These are phyloP conservation scores for Sporisorium scitamineum DNA, from an alignment of 1,284 basidiomycete genomes.

Conservation along the genomic window DNA sequence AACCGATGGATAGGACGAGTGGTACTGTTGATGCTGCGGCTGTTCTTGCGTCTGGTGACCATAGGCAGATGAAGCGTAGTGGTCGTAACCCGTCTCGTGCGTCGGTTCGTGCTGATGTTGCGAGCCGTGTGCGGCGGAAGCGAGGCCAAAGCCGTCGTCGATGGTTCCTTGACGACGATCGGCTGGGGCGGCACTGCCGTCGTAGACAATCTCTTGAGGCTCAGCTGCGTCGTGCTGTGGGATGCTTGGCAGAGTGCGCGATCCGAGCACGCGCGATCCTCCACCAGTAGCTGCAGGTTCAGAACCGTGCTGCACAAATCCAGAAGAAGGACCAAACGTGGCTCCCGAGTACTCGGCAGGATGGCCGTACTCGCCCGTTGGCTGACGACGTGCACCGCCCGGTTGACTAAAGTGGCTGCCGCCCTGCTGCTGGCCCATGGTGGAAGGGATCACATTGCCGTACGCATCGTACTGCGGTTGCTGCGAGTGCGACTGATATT, in stretches of 20 bases:
- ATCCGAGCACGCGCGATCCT: constrained; percentile 23
- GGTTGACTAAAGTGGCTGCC: constrained; percentile 30
- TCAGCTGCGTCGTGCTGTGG: constrained; percentile 24
- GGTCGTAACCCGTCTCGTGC: constrained; percentile 34
- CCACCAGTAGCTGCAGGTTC: background rate
- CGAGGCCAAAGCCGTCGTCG: constrained; percentile 58
- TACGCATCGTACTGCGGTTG: constrained; percentile 39
- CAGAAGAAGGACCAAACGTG: constrained; percentile 42
- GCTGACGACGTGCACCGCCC: constrained; percentile 30
- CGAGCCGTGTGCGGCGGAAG: constrained; percentile 31
- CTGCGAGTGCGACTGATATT: constrained; percentile 17
- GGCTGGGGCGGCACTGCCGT: constrained; percentile 5
- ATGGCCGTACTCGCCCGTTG: constrained; percentile 49
- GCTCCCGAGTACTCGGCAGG: constrained; percentile 48
- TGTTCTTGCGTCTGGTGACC: constrained; percentile 19
- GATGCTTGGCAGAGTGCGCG: constrained; percentile 35
- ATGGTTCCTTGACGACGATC: constrained; percentile 39
- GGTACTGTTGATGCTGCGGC: constrained; percentile 29
- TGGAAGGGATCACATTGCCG: constrained; percentile 24
- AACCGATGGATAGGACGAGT: constrained; percentile 15
- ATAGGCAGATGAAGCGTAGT: constrained; percentile 41
- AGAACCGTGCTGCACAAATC: constrained; percentile 10
- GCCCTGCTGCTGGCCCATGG: constrained; percentile 5
- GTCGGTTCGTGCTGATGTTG: constrained; percentile 13
- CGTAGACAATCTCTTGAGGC: constrained; percentile 32